Percentiles rank a stretch among this genome's conserved stretches.
phyloP scores from a whole-genome alignment of 1,284 basidiomycete species.

The Psilocybe mexicana region DNA sequence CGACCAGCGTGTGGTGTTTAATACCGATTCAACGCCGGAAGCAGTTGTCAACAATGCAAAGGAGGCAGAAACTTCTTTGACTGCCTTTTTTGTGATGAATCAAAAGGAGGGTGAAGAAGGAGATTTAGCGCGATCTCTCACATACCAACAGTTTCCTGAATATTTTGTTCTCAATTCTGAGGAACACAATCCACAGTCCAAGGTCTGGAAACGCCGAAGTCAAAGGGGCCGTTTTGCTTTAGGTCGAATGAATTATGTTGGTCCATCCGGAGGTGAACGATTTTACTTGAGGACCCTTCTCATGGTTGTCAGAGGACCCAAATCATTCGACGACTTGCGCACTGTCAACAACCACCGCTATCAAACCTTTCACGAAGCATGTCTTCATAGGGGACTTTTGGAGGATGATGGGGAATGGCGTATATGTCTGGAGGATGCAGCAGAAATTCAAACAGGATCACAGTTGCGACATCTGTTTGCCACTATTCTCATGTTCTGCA shows the following conservation, averaged over 20 bases:
- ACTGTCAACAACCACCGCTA: not conserved
- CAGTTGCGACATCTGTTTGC: not conserved
- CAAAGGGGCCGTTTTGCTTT: conserved; percentile 24
- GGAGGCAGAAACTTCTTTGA: conserved; percentile 31
- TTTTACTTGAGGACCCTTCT: conserved; percentile 28
- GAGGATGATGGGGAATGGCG: not conserved
- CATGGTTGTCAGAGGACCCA: not conserved
- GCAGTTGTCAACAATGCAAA: conserved; percentile 27
- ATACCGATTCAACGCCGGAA: conserved; percentile 30
- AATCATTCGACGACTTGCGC: not conserved
- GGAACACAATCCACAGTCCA: not conserved
- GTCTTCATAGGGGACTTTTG: not conserved
- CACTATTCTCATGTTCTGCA: not conserved
- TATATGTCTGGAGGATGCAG: not conserved
- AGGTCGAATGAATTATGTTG: conserved; percentile 38
- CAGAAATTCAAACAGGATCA: not conserved
- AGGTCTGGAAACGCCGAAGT: not conserved
- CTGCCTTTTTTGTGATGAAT: conserved; percentile 45
- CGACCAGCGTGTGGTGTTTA: conserved; percentile 36
- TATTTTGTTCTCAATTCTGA: conserved; percentile 18
- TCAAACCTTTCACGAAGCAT: not conserved
- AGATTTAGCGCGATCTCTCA: conserved; percentile 24
- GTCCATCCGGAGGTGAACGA: conserved; percentile 32
- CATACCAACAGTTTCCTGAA: conserved; percentile 38
- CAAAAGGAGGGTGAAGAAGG: conserved; percentile 21